phyloP scores from a whole-genome alignment of 2,329 filamentous ascomycete species.

The Neopestalotiopsis sp. region DNA sequence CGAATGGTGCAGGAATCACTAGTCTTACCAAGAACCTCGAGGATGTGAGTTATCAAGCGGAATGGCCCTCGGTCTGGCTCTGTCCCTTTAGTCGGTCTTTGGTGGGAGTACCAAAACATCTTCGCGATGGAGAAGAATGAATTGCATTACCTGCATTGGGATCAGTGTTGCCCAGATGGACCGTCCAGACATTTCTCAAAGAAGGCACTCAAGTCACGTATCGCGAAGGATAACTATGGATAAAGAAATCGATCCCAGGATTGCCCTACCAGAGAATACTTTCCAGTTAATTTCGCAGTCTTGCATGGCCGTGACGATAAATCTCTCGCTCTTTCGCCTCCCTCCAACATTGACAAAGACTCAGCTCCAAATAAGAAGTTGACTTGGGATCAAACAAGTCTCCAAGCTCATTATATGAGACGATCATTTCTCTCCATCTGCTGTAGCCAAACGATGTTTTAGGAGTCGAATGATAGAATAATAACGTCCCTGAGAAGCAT shows the following conservation, averaged over 20 bases:
- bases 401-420: neutral
- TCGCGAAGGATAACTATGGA: too few relatives aligned
- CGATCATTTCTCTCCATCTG: neutral
- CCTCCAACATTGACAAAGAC: too few relatives aligned
- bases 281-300: neutral
- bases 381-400: too few relatives aligned
- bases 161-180: too few relatives aligned
- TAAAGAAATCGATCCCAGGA: too few relatives aligned
- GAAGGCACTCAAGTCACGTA: too few relatives aligned
- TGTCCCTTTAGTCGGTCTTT: constrained; percentile 14
- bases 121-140: constrained; percentile 5
- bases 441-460: neutral
- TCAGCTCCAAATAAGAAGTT: too few relatives aligned
- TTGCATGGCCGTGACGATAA: neutral
- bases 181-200: too few relatives aligned
- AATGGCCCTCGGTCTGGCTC: constrained; percentile 14
- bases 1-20: constrained; percentile 12
- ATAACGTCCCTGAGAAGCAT: neutral
- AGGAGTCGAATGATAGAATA: neutral
- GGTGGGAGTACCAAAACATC: constrained; percentile 16
- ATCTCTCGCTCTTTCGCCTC: too few relatives aligned
- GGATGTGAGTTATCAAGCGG: neutral
- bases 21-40: constrained; percentile 15
- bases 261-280: too few relatives aligned
- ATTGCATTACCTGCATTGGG: too few relatives aligned